Base-by-base conservation (phyloP, 371 early-diverging fungal species). In the Apophysomyces sp. region DNA sequence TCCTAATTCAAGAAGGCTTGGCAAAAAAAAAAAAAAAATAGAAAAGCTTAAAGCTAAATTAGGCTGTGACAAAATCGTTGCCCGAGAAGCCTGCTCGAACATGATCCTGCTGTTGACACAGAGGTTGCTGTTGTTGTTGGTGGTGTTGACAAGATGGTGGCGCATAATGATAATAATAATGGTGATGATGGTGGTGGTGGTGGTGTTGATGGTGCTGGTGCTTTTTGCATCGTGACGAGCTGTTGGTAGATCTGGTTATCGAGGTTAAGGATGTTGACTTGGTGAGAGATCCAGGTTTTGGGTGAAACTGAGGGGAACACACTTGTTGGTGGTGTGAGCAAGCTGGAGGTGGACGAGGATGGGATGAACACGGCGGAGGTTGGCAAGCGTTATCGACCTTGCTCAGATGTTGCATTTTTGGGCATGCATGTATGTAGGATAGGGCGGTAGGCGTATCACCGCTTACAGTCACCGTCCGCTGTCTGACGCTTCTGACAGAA, bases 1-100 rank as follows among this genome's bases (percentile, higher is more conserved):
- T 44, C 49, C 49, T 44, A 44, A 44, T 18, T 44, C 49, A 44
- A 44, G 49, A 44, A 44, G 49, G 49, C 49, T 44, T 44, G 49
- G 49, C 49, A 44, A 44, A 44, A 44, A 44, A 32, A 32, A 32
- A 34, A 34, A 34, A 44, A 44, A 44, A 44, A 32, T 6, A 32
- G 13, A 34, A 34, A 44, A 44, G 49, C 21, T 44, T 44, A 44
- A 44, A 21, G 49, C 49, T 44, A 44, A 44, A 44, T 44, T 44
- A 44, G 49, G 49, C 21, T 44, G 49, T 18, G 27, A 44, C 49
- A 44, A 26, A 44, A 21, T 44, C 49, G 21, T 44, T 44, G 49
- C 49, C 21, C 49, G 49, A 44, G 49, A 44, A 4, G 27, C 21
- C 49, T 21, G 49, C 49, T 44, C 49, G 49, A 44, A 21, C 49